These are phyloP conservation scores for Periconia macrospinosa DNA, from an alignment of 2,329 filamentous ascomycete species.

Conservation along the genomic window DNA sequence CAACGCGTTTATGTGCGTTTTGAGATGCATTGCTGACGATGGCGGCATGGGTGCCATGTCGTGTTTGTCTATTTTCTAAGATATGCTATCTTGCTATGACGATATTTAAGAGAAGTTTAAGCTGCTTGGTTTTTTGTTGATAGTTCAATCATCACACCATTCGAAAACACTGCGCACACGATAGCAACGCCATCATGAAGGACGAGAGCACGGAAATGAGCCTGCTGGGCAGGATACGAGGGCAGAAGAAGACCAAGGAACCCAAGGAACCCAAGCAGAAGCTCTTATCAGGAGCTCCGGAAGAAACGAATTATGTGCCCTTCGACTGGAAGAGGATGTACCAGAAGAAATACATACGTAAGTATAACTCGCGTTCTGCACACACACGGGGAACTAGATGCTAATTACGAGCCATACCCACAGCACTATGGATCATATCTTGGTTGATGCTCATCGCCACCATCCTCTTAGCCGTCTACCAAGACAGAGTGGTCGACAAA, in stretches of 20 bases:
- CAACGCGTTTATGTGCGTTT: too few species aligned
- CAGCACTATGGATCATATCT: neutral
- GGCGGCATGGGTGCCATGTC: too few species aligned
- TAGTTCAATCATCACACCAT: too few species aligned
- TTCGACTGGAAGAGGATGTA: neutral
- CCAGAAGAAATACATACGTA: neutral
- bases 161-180: too few species aligned
- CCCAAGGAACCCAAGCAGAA: neutral
- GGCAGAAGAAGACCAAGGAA: neutral
- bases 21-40: too few species aligned
- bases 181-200: neutral
- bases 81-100: too few species aligned
- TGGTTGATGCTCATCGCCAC: neutral
- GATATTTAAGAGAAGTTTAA: too few species aligned
- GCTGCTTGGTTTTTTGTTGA: too few species aligned
- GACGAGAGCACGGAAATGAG: neutral
- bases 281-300: neutral
- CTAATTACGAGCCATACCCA: too few species aligned
- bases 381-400: neutral
- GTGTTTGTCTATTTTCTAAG: too few species aligned
- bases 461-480: neutral
- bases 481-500: neutral
- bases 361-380: neutral
- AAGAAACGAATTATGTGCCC: neutral
- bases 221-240: neutral